Percentiles rank a stretch among this genome's conserved stretches.
Conservation (phyloP, 352 stramenopile genomes). For the Thalassiosira oceanica region DNA sequence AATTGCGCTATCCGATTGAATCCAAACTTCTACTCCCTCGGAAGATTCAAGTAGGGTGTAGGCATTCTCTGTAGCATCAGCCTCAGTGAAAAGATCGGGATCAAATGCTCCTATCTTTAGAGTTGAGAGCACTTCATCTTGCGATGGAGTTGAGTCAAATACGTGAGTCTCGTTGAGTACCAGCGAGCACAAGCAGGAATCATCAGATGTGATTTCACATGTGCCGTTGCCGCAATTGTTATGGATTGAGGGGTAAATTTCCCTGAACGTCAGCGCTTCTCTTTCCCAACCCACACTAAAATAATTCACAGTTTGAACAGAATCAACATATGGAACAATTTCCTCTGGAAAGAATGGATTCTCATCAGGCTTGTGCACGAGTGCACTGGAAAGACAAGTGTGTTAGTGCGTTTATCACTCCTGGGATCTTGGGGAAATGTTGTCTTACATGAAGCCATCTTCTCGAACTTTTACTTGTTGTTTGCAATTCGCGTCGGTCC, state of each 20-base stretch:
- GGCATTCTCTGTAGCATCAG: constrained; percentile 11
- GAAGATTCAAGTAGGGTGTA: constrained; percentile 44
- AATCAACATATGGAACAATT: constrained; percentile 41
- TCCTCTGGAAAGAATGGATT: constrained; percentile 30
- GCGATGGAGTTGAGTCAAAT: constrained; percentile 47
- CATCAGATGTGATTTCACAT: constrained; percentile 41
- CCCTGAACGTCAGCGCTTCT: constrained; percentile 37
- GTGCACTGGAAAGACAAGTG: constrained; percentile 24
- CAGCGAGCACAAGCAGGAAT: constrained; percentile 51
- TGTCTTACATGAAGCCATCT: constrained; percentile 50
- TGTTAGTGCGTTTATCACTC: too few species aligned
- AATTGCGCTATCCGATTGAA: constrained; percentile 1
- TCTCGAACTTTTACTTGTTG: constrained; percentile 37
- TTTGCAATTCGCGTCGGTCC: constrained; percentile 41
- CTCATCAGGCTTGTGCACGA: constrained; percentile 23
- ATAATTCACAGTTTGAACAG: constrained; percentile 43
- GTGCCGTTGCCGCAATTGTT: constrained; percentile 48
- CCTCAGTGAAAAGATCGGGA: constrained; percentile 42
- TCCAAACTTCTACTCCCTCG: constrained; percentile 22
- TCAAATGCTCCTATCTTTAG: constrained; percentile 48
- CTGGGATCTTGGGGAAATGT: too few species aligned
- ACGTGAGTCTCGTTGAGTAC: constrained; percentile 31
- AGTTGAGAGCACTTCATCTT: constrained; percentile 50
- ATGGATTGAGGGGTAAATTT: constrained; percentile 42
- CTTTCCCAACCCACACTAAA: constrained; percentile 50